Evolutionary conservation across 129 eudicot genomes (phyloP), one percentile per base, ranked within the genome.

Genomic region (Flaveria bidentis): DNA sequence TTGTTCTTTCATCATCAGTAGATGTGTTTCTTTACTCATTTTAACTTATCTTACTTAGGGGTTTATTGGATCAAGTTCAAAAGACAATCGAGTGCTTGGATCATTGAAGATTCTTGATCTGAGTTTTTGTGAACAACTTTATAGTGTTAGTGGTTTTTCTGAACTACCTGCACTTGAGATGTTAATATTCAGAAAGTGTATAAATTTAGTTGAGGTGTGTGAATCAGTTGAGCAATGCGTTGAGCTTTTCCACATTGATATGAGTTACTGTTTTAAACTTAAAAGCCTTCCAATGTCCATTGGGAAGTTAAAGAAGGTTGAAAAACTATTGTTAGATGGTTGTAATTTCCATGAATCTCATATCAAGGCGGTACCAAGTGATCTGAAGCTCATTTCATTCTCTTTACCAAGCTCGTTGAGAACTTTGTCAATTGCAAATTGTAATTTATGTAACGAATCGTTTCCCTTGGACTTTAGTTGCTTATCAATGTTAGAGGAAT

Each of bases 71-170:
- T 25, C 69, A 6, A 39, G 18, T 15, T 77, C 67, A 16, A 77
- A 67, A 10, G 68, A 56, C 4, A 68, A 53, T 14, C 49, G 9
- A 3, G 0, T 57, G 8, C 62, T 78, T 69, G 30, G 62, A 23
- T 69, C 76, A 51, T 39, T 76, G 17, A 74, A 62, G 78, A 25
- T 74, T 46, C 78, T 74, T 25, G 26, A n/a, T 45, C 9, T 74
- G 18, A 74, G 80, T 39, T 66, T 30, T 16, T 50, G 67, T 22
- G 4, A 66, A 1, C 52, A 7, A 0, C 72, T 76, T 76, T 11
- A 0, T 12, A 66, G 7, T 20, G 7, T 76, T 5, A 2, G 65
- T 7, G 80, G 65, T 15, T 76, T 76, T 63, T 14, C 0, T 0
- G 16, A 36, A 51, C 44, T 76, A 9, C 80, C 55, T 12, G 0